Evolutionary conservation across 371 early-diverging fungal species (phyloP).

Genomic region (Mortierella sp.): DNA sequence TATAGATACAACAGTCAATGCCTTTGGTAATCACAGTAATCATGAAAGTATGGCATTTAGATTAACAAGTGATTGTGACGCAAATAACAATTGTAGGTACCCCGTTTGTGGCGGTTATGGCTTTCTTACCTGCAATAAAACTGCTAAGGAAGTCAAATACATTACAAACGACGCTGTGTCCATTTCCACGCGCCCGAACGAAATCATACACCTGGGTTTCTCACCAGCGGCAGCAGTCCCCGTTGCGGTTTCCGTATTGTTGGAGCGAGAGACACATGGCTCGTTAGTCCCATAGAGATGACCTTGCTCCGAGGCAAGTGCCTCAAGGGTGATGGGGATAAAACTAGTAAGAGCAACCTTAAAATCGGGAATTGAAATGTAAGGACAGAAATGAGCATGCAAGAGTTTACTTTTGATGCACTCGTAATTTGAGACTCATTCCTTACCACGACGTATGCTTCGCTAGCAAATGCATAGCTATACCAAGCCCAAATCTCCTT

Average conservation of each 20-base stretch:
- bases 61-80: no score
- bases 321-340: slow-evolving; percentile 55
- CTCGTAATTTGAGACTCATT: neutral
- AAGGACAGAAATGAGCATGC: neutral
- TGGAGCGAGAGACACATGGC: slow-evolving; percentile 30
- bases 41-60: no score
- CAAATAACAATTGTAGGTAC: neutral
- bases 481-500: slow-evolving; percentile 54
- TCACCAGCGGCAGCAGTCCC: neutral
- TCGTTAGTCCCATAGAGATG: slow-evolving; percentile 46
- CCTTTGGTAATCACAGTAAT: slow-evolving; percentile 10
- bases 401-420: neutral
- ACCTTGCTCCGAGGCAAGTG: slow-evolving; percentile 43
- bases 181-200: slow-evolving; percentile 38
- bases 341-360: slow-evolving; percentile 55
- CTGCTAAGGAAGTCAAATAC: slow-evolving; percentile 50
- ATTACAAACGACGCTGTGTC: slow-evolving; percentile 56
- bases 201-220: slow-evolving; percentile 46
- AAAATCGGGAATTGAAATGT: neutral
- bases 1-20: slow-evolving; percentile 48
- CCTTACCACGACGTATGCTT: slow-evolving; percentile 52
- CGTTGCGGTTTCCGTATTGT: slow-evolving; percentile 7
- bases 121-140: slow-evolving; percentile 38
- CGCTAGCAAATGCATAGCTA: slow-evolving; percentile 48
- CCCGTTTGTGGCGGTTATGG: neutral